A percentile compares a stretch with the other conserved stretches of the same genome.
phyloP scores from a whole-genome alignment of 2,329 filamentous ascomycete species.

The Ophiostoma australiae region DNA sequence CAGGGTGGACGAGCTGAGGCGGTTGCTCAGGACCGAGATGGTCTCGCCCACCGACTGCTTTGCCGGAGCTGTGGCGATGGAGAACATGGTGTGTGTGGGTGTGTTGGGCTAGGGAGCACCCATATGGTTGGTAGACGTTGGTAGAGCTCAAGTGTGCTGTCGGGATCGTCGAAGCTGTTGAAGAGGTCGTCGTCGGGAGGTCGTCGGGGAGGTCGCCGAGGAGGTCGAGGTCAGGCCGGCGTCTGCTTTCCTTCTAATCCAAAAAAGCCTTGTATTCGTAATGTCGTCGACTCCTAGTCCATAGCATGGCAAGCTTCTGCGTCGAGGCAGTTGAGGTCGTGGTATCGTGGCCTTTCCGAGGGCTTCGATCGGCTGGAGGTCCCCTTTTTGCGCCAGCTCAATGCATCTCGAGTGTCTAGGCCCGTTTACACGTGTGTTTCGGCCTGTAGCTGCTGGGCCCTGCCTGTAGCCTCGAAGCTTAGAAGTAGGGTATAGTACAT shows the following conservation, averaged over 20 bases:
- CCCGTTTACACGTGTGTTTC: slow-evolving; percentile 10
- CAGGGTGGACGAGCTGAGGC: slow-evolving; percentile 81
- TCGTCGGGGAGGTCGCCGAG: background rate
- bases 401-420: slow-evolving; percentile 14
- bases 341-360: slow-evolving; percentile 13
- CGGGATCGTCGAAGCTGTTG: background rate
- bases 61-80: slow-evolving; percentile 68
- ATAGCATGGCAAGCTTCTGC: background rate
- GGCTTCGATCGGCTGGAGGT: background rate
- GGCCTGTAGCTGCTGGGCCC: background rate
- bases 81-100: slow-evolving; percentile 46
- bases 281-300: background rate
- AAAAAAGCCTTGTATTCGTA: background rate
- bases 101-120: background rate
- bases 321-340: slow-evolving; percentile 11
- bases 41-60: slow-evolving; percentile 96
- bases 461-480: background rate
- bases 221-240: background rate
- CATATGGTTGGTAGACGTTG: background rate
- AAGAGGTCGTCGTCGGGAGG: background rate
- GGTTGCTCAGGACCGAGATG: slow-evolving; percentile 81
- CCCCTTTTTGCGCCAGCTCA: background rate
- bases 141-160: background rate
- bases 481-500: background rate
- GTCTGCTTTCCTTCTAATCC: background rate